Conservation (phyloP, 768 basidiomycete genomes). For the Auriscalpium microsporum region DNA sequence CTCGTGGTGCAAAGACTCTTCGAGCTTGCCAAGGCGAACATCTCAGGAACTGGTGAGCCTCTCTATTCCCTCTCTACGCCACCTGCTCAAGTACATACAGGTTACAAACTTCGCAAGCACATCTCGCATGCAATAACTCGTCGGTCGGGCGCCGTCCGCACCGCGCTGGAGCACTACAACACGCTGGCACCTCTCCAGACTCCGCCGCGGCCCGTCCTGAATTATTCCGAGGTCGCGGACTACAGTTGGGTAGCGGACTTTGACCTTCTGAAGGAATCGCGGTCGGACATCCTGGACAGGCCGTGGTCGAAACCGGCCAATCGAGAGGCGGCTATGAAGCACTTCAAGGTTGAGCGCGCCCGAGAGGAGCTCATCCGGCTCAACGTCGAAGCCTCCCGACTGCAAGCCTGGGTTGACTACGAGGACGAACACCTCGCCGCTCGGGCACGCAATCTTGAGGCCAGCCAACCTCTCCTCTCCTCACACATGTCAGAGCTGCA, state of each 20-base stretch:
- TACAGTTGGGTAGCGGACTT: not conserved
- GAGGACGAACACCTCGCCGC: not conserved
- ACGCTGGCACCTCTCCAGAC: not conserved
- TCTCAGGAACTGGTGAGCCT: not conserved
- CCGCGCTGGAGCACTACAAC: not conserved
- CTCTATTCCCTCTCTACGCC: too few relatives aligned
- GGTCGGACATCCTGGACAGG: not conserved
- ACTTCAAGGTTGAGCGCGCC: not conserved
- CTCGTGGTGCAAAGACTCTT: not conserved
- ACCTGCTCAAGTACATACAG: not conserved
- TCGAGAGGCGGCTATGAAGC: not conserved
- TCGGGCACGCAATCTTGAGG: not conserved
- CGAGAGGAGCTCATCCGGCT: not conserved
- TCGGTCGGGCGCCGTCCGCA: not conserved
- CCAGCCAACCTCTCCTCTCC: not conserved
- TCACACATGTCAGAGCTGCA: not conserved
- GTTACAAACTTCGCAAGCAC: conserved; percentile 1
- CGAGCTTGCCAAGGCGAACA: not conserved
- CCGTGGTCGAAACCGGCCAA: not conserved
- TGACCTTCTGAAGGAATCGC: not conserved
- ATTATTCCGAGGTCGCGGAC: not conserved
- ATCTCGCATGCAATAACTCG: not conserved
- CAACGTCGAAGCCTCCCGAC: not conserved
- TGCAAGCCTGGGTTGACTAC: not conserved
- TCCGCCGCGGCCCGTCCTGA: not conserved